Evolutionary conservation across 495 filamentous ascomycete species (phyloP).

Genomic region (Aspergillus nanangensis): DNA sequence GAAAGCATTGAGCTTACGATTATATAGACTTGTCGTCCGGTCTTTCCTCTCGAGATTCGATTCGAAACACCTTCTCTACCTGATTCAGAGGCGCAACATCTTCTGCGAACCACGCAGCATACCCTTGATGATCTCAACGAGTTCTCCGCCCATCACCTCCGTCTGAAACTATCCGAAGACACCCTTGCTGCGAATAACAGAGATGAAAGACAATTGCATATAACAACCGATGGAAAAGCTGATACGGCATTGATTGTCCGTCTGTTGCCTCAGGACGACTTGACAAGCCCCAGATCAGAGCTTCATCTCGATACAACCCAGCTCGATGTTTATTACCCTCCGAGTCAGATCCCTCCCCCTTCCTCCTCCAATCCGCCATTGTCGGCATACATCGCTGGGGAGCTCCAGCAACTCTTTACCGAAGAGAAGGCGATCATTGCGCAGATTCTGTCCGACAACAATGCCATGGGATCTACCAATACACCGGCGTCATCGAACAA

Average conservation of each 20-base stretch:
- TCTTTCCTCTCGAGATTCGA: slow-evolving; percentile 80
- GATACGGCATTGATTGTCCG: slow-evolving; percentile 65
- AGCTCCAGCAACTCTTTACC: slow-evolving; percentile 73
- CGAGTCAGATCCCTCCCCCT: slow-evolving; percentile 64
- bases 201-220: too few species aligned
- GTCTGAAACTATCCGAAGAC: slow-evolving; percentile 62
- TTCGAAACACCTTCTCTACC: slow-evolving; percentile 67
- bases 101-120: slow-evolving; percentile 82
- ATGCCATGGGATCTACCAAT: slow-evolving; percentile 11
- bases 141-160: slow-evolving; percentile 85
- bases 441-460: slow-evolving; percentile 61
- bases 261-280: slow-evolving; percentile 57
- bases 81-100: slow-evolving; percentile 65
- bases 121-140: slow-evolving; percentile 86
- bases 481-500: slow-evolving; percentile 33
- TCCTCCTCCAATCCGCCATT: slow-evolving; percentile 69
- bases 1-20: neutral
- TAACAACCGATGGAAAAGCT: slow-evolving; percentile 29
- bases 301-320: slow-evolving; percentile 64
- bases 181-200: too few species aligned
- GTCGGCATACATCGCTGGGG: slow-evolving; percentile 73
- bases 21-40: slow-evolving; percentile 73
- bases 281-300: slow-evolving; percentile 49
- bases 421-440: slow-evolving; percentile 90
- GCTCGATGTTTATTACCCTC: slow-evolving; percentile 76